phyloP scores from a whole-genome alignment of 441 rosid species.

The Gossypium davidsonii region DNA sequence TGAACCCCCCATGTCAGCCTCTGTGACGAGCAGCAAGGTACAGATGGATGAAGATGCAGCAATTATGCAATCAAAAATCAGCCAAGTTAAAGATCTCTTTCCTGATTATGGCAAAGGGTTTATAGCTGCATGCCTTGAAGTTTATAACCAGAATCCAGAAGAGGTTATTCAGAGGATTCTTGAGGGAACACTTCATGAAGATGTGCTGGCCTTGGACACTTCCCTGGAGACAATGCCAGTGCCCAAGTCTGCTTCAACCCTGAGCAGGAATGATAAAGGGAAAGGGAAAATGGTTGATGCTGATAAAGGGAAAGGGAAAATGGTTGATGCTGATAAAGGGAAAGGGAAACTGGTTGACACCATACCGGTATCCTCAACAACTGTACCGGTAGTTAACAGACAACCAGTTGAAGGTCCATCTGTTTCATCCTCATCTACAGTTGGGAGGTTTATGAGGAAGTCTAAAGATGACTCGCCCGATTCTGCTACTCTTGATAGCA shows the following conservation, averaged over 20 bases:
- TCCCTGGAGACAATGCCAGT: slow-evolving; percentile 55
- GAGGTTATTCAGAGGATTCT: slow-evolving; percentile 94
- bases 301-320: slow-evolving; percentile 81
- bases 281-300: slow-evolving; percentile 72
- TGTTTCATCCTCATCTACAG: slow-evolving; percentile 45
- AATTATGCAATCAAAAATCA: slow-evolving; percentile 74
- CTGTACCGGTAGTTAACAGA: slow-evolving; percentile 16
- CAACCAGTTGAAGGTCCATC: slow-evolving; percentile 31
- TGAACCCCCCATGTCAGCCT: slow-evolving; percentile 23
- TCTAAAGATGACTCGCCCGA: slow-evolving; percentile 42
- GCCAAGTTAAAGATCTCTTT: slow-evolving; percentile 88
- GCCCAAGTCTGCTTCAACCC: slow-evolving; percentile 40
- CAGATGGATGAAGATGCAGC: slow-evolving; percentile 62
- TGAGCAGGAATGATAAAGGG: slow-evolving; percentile 67
- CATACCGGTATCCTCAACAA: slow-evolving; percentile 22
- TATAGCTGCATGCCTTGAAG: slow-evolving; percentile 83
- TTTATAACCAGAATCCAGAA: slow-evolving; percentile 80
- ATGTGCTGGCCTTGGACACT: slow-evolving; percentile 59
- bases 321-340: no score
- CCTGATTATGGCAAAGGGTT: slow-evolving; percentile 88
- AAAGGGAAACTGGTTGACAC: slow-evolving; percentile 41
- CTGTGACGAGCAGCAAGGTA: slow-evolving; percentile 28
- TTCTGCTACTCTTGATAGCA: slow-evolving; percentile 41
- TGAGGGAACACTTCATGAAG: slow-evolving; percentile 83
- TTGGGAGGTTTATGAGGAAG: slow-evolving; percentile 79